Conservation (phyloP, 1,284 basidiomycete genomes). For the Sporisorium reilianum region DNA sequence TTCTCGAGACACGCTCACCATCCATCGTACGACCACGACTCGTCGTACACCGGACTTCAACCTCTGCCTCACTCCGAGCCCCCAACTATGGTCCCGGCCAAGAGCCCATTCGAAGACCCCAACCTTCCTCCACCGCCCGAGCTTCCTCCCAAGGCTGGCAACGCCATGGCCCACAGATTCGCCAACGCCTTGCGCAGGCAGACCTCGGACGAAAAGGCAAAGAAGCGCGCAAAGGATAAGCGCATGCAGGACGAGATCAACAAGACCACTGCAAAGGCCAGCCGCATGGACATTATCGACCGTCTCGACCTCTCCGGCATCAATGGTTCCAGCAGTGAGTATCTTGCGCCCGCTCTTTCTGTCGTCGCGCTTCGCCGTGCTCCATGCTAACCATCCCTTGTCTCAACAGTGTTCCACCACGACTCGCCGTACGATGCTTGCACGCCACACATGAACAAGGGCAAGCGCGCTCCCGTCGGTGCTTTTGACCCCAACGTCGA, state of each 20-base stretch:
- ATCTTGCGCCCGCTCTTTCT: not conserved
- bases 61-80: conserved; percentile 43
- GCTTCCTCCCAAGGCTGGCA: conserved; percentile 26
- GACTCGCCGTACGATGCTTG: conserved; percentile 69
- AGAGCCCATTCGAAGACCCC: conserved; percentile 49
- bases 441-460: conserved; percentile 62
- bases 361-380: not conserved
- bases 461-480: conserved; percentile 59
- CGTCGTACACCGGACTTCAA: conserved; percentile 40
- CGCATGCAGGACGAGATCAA: conserved; percentile 54
- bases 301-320: conserved; percentile 65
- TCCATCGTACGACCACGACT: conserved; percentile 34
- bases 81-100: conserved; percentile 52
- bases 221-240: conserved; percentile 51
- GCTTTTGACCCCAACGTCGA: conserved; percentile 66
- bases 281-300: conserved; percentile 67
- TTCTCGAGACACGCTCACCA: conserved; percentile 29
- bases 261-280: conserved; percentile 35
- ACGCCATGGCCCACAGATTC: conserved; percentile 52
- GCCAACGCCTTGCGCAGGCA: conserved; percentile 58
- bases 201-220: conserved; percentile 58
- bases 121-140: conserved; percentile 46
- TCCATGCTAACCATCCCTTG: not conserved
- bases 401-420: conserved; percentile 63
- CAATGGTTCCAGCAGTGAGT: conserved; percentile 59